Conservation (phyloP, 176 grass and related monocot species). For the Aegilops tauschii region DNA sequence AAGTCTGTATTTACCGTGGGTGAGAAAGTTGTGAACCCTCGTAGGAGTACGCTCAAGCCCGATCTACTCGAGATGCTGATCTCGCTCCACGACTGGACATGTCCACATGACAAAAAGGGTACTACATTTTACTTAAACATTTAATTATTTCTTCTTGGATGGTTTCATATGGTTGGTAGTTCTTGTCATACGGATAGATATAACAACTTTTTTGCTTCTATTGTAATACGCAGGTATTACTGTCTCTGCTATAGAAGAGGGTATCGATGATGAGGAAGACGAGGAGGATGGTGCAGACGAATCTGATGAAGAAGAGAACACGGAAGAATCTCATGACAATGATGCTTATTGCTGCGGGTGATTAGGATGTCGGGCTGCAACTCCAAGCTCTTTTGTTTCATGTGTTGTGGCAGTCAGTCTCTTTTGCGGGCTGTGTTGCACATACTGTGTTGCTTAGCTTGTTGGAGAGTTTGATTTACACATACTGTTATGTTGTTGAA, state of each 20-base stretch:
- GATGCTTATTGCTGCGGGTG: neutral
- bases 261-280: neutral
- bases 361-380: neutral
- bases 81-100: slow-evolving; percentile 34
- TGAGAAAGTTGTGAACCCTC: neutral
- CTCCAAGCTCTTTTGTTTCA: neutral
- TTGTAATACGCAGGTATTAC: neutral
- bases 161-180: neutral
- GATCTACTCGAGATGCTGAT: slow-evolving; percentile 20
- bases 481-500: neutral
- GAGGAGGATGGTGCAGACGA: neutral
- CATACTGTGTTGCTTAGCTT: neutral
- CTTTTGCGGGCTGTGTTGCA: neutral
- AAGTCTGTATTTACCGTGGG: slow-evolving; percentile 15
- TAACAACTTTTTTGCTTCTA: neutral
- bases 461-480: neutral
- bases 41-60: neutral
- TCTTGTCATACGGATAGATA: neutral
- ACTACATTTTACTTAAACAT: neutral
- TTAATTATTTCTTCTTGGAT: neutral
- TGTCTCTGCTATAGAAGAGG: neutral
- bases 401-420: neutral
- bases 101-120: slow-evolving; percentile 20
- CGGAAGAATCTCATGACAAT: neutral
- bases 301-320: neutral